A percentile compares a stretch with the other conserved stretches of the same genome.
These are phyloP conservation scores for Pistacia vera DNA, from an alignment of 345 rosid species.

Conservation along the genomic window DNA sequence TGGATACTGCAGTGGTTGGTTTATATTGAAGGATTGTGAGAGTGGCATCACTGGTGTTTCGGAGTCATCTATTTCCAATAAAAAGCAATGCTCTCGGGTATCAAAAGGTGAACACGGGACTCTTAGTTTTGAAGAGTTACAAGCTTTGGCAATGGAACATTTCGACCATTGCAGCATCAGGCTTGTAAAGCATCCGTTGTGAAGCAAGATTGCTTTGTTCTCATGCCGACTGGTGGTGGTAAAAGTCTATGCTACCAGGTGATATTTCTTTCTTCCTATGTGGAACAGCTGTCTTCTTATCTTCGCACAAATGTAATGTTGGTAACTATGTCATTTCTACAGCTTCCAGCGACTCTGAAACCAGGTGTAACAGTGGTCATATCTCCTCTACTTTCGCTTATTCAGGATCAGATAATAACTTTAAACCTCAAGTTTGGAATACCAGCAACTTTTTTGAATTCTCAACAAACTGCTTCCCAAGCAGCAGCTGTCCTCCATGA, in stretches of 20 bases:
- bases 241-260: constrained; percentile 96
- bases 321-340: constrained; percentile 21
- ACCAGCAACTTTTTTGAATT: constrained; percentile 85
- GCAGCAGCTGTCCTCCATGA: constrained; percentile 77
- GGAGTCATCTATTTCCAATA: constrained; percentile 40
- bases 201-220: constrained; percentile 79
- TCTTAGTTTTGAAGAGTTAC: constrained; percentile 67
- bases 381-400: constrained; percentile 82
- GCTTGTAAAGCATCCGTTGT: constrained; percentile 74
- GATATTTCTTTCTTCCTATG: constrained; percentile 20
- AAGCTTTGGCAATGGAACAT: constrained; percentile 59
- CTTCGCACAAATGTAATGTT: constrained; percentile 7
- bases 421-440: constrained; percentile 76
- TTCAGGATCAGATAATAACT: constrained; percentile 90
- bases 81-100: constrained; percentile 25
- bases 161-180: constrained; percentile 79
- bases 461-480: constrained; percentile 84
- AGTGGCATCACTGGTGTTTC: constrained; percentile 46
- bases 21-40: constrained; percentile 49
- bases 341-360: constrained; percentile 90
- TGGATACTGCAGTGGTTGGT: constrained; percentile 25
- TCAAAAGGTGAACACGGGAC: constrained; percentile 34
- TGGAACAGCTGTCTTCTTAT: constrained; percentile 1
- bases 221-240: constrained; percentile 95
- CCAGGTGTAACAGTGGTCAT: constrained; percentile 86